Conservation (phyloP, 1,284 basidiomycete genomes). For the Ceraceosorus guamensis region DNA sequence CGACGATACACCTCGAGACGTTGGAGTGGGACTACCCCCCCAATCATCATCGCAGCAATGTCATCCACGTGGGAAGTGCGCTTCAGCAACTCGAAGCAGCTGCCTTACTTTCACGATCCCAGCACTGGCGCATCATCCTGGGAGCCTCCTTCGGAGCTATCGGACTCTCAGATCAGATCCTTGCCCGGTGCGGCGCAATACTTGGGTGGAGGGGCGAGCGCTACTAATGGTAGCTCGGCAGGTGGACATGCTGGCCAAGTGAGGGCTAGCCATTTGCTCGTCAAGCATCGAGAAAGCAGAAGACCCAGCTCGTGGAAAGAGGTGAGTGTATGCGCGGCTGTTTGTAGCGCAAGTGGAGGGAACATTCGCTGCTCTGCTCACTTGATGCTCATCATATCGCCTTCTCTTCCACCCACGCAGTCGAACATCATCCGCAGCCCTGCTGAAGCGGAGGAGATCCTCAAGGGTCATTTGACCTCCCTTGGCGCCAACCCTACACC, state of each 20-base stretch:
- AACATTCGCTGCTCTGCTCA: neutral
- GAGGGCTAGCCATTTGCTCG: slow-evolving; percentile 84
- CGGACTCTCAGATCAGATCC: slow-evolving; percentile 42
- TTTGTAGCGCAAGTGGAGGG: neutral
- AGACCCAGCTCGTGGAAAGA: slow-evolving; percentile 59
- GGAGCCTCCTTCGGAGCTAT: slow-evolving; percentile 67
- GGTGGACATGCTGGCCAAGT: slow-evolving; percentile 59
- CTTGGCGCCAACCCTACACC: slow-evolving; percentile 29
- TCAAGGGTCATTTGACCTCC: slow-evolving; percentile 50
- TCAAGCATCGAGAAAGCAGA: slow-evolving; percentile 82
- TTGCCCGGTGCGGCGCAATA: slow-evolving; percentile 42
- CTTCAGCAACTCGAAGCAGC: slow-evolving; percentile 66
- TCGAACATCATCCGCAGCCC: slow-evolving; percentile 76
- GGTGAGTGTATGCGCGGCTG: slow-evolving; percentile 12
- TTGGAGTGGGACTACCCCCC: too few species aligned
- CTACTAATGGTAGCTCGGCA: slow-evolving; percentile 1
- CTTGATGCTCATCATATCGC: neutral
- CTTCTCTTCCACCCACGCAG: slow-evolving; percentile 50
- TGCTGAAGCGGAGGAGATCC: slow-evolving; percentile 73
- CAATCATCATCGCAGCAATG: neutral
- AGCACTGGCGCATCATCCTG: slow-evolving; percentile 68
- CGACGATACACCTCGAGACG: too few species aligned
- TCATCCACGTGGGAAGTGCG: slow-evolving; percentile 40
- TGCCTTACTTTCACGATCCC: slow-evolving; percentile 84
- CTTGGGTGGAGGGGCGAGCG: slow-evolving; percentile 4